These are phyloP conservation scores for Paraconiothyrium sp. DNA, from an alignment of 2,329 filamentous ascomycete genomes.

Conservation along the genomic window DNA sequence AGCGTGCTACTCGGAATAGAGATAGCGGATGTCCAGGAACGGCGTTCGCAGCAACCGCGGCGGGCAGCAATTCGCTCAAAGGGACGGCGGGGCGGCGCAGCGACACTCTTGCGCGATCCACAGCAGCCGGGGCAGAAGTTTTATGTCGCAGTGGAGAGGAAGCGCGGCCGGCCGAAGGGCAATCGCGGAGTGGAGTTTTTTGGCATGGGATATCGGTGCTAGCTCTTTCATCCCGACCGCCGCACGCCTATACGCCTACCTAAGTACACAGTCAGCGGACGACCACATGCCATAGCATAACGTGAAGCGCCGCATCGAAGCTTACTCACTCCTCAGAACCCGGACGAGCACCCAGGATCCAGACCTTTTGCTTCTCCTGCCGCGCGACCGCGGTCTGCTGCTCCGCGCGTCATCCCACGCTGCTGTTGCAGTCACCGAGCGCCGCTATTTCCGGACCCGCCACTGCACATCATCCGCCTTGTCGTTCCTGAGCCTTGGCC, in stretches of 20 bases:
- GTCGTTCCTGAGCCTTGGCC: slow-evolving; percentile 30
- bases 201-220: background rate
- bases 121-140: slow-evolving; percentile 1
- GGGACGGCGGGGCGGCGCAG: slow-evolving; percentile 1
- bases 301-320: background rate
- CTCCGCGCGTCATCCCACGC: background rate
- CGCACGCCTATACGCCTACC: background rate
- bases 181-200: slow-evolving; percentile 3
- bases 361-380: background rate
- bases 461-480: slow-evolving; percentile 16
- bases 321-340: background rate
- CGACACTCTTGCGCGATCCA: background rate
- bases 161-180: slow-evolving; percentile 14
- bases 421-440: background rate
- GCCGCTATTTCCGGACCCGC: slow-evolving; percentile 12
- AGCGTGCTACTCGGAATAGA: slow-evolving; percentile 12
- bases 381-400: slow-evolving; percentile 1
- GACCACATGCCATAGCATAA: background rate
- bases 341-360: background rate
- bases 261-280: background rate
- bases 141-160: slow-evolving; percentile 10
- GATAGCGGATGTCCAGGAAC: slow-evolving; percentile 8
- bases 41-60: background rate
- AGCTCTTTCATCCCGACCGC: slow-evolving; percentile 10
- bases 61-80: background rate